Conservation (phyloP, 2,329 filamentous ascomycete genomes). For the Diaporthe sp. region DNA sequence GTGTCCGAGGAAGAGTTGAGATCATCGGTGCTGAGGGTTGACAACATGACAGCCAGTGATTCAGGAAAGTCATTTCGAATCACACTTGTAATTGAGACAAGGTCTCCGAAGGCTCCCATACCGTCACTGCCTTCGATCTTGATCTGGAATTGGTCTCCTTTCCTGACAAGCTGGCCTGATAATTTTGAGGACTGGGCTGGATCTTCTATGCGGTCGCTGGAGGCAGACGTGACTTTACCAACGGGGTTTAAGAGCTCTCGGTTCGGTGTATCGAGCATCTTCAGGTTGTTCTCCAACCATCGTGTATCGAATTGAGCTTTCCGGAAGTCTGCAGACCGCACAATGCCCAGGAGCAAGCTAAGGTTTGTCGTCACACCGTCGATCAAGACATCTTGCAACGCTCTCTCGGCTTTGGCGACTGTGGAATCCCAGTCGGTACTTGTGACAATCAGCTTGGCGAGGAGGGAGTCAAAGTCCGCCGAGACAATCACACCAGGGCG, state of each 20-base stretch:
- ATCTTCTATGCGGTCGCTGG: background rate
- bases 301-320: constrained; percentile 41
- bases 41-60: constrained; percentile 62
- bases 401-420: constrained; percentile 63
- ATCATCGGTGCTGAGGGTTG: constrained; percentile 53
- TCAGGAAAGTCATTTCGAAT: constrained; percentile 67
- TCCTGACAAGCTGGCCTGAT: constrained; percentile 18
- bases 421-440: constrained; percentile 61
- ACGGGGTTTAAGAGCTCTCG: background rate
- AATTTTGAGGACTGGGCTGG: background rate
- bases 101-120: background rate
- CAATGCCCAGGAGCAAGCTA: constrained; percentile 62
- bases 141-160: constrained; percentile 22
- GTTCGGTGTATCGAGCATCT: no score
- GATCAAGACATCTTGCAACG: constrained; percentile 65
- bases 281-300: constrained; percentile 11
- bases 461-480: constrained; percentile 67
- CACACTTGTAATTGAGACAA: constrained; percentile 45
- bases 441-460: constrained; percentile 69
- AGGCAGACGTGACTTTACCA: background rate
- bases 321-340: constrained; percentile 60
- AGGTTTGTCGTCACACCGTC: constrained; percentile 69
- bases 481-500: constrained; percentile 56
- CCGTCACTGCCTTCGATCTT: background rate
- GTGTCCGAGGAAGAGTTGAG: background rate